Percentiles rank a stretch among this genome's conserved stretches.
Conservation (phyloP, 768 basidiomycete species). For the Mycena pura region DNA sequence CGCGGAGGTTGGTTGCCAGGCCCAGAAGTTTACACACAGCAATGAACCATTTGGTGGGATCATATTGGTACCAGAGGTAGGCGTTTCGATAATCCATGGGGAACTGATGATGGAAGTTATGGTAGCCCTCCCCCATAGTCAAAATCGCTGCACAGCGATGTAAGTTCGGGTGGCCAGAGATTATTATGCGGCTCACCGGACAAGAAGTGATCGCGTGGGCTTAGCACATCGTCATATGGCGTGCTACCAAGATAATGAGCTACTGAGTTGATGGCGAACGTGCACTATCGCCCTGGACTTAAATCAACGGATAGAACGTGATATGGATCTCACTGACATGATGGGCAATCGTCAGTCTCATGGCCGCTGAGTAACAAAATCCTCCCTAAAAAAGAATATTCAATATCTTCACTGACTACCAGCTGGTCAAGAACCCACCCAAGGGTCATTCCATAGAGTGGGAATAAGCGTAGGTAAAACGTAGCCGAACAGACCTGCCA, state of each 20-base stretch:
- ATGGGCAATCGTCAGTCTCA: conserved; percentile 78
- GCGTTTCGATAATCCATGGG: conserved; percentile 89
- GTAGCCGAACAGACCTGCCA: conserved; percentile 73
- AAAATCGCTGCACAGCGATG: conserved; percentile 61
- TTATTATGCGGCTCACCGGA: conserved; percentile 42
- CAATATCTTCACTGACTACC: neutral
- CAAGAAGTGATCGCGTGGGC: conserved; percentile 79
- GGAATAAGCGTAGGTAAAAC: conserved; percentile 72
- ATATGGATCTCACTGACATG: conserved; percentile 60
- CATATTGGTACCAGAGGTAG: conserved; percentile 74
- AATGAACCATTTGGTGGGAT: conserved; percentile 88
- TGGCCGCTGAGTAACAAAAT: conserved; percentile 75
- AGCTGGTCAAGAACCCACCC: conserved; percentile 16
- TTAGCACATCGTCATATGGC: conserved; percentile 82
- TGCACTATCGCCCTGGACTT: conserved; percentile 56
- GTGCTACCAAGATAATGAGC: conserved; percentile 85
- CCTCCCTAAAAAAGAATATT: conserved; percentile 64
- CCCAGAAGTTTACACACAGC: conserved; percentile 64
- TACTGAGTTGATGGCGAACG: conserved; percentile 89
- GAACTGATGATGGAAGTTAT: conserved; percentile 92
- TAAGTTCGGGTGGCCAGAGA: neutral
- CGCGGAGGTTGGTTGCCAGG: conserved; percentile 80
- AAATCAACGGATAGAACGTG: neutral
- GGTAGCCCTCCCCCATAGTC: conserved; percentile 89
- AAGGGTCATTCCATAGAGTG: conserved; percentile 70